Evolutionary conservation across 306 rosid genomes (phyloP), one percentile per base, ranked within the genome.

Genomic region (Citrullus mucosospermus): DNA sequence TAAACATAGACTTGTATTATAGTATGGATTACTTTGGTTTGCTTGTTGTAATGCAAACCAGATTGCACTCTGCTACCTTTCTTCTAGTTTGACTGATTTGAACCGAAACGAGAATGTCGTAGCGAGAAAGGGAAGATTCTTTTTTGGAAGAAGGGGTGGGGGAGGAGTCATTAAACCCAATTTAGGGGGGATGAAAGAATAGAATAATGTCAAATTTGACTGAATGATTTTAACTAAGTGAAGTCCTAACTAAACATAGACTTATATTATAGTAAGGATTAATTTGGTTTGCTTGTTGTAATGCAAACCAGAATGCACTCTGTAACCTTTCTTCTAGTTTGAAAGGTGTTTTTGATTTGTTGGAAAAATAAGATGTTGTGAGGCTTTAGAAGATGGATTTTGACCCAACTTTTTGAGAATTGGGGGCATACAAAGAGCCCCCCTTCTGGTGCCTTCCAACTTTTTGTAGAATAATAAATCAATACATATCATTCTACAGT

Each of bases 331-430:
- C 12, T 48, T 28, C 25, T 28, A 15, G 77, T 72, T 46, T 72
- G 77, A 72, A 72, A 48, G 59, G 58, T 8, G 12, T 28, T 72
- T 48, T 4, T 72, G 22, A 50, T 72, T 72, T 43, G 59, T 25
- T 71, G 22, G 77, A 22, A 46, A 46, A 71, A 71, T 48, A 3
- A 14, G 57, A 71, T 71, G 54, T 46, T 46, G 32, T 71, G 38
- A 9, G 39, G 20, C 58, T 58, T 71, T 48, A 15, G 44, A 72
- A 72, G 44, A 48, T 72, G 77, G 77, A 17, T 72, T 32, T 72
- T 72, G 77, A 72, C 77, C 77, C 59, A 72, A 72, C 77, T 46
- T 71, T 71, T 71, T 46, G 58, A 71, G 58, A 71, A 71, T 71
- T 46, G 39, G 32, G 20, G 9, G 20, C 75, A 68, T n/a, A 68